These are phyloP conservation scores for Powellomyces hirtus DNA, from an alignment of 192 early-diverging fungal species.

Conservation along the genomic window DNA sequence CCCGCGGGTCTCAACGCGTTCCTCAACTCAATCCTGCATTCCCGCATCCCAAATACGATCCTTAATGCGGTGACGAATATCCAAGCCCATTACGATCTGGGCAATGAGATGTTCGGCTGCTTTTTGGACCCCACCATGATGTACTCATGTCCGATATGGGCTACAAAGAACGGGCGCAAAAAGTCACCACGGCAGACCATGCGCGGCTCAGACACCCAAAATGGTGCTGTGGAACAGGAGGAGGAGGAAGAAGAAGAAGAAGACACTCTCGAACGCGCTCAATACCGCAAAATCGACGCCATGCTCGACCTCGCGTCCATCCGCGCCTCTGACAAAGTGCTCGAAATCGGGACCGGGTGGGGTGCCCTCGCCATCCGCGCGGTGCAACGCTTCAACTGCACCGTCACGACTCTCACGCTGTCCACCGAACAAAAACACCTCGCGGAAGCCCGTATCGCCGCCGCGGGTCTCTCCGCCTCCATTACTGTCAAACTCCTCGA, in stretches of 20 bases:
- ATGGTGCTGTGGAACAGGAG: not conserved
- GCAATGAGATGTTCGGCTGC: slow-evolving; percentile 70
- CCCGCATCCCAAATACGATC: slow-evolving; percentile 64
- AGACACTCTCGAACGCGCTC: slow-evolving; percentile 64
- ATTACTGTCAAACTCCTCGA: slow-evolving; percentile 66
- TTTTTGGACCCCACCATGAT: slow-evolving; percentile 70
- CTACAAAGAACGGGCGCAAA: slow-evolving; percentile 27
- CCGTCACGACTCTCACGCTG: slow-evolving; percentile 63
- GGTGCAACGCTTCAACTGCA: slow-evolving; percentile 55
- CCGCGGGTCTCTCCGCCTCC: slow-evolving; percentile 50
- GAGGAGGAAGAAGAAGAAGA: not conserved
- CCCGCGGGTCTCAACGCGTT: slow-evolving; percentile 50
- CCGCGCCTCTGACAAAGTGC: slow-evolving; percentile 52
- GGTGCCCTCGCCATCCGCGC: slow-evolving; percentile 67
- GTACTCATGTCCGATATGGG: slow-evolving; percentile 72
- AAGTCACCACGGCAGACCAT: too few species aligned
- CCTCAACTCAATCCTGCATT: slow-evolving; percentile 53
- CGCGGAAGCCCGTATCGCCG: slow-evolving; percentile 60
- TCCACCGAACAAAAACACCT: slow-evolving; percentile 63
- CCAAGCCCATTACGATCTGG: slow-evolving; percentile 72
- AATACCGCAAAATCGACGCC: slow-evolving; percentile 60
- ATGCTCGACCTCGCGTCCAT: slow-evolving; percentile 59
- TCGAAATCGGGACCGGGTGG: slow-evolving; percentile 75
- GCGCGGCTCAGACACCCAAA: too few species aligned
- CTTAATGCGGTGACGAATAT: slow-evolving; percentile 61